A percentile compares a stretch with the other conserved stretches of the same genome.
phyloP scores from a whole-genome alignment of 2,329 filamentous ascomycete species.

The Calonectria fujianensis region DNA sequence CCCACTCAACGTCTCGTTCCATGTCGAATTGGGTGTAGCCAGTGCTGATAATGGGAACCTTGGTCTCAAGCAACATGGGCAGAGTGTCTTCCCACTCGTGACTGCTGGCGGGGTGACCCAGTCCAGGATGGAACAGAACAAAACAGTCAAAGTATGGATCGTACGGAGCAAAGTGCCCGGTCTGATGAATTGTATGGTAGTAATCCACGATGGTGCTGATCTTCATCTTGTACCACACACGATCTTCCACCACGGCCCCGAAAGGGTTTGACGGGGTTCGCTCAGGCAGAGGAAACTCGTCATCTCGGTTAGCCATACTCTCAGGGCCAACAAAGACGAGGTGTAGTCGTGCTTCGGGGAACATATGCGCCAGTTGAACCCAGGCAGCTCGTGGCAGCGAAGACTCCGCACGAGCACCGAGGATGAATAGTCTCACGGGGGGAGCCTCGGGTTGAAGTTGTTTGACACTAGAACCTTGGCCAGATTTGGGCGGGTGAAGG shows the following conservation, averaged over 20 bases:
- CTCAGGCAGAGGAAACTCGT: conserved; percentile 92
- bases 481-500: conserved; percentile 88
- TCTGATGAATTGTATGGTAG: conserved; percentile 96
- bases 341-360: conserved; percentile 93
- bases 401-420: conserved; percentile 97
- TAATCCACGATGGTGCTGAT: conserved; percentile 99
- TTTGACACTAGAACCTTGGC: conserved; percentile 83
- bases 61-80: conserved; percentile 93
- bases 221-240: conserved; percentile 92
- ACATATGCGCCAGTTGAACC: conserved; percentile 95
- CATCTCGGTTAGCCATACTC: conserved; percentile 94
- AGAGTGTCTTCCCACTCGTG: conserved; percentile 96
- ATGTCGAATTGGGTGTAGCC: conserved; percentile 98
- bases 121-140: conserved; percentile 95
- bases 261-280: conserved; percentile 92
- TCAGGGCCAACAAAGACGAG: conserved; percentile 97
- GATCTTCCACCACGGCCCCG: conserved; percentile 94
- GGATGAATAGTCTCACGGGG: conserved; percentile 91
- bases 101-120: conserved; percentile 93
- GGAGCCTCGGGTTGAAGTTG: conserved; percentile 89
- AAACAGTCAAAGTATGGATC: conserved; percentile 99
- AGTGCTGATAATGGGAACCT: conserved; percentile 94
- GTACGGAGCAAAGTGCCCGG: conserved; percentile 92
- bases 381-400: conserved; percentile 95
- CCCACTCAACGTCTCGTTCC: conserved; percentile 93